A percentile compares a stretch with the other conserved stretches of the same genome.
Conservation (phyloP, 2,329 filamentous ascomycete genomes). For the Aspergillus ustus region DNA sequence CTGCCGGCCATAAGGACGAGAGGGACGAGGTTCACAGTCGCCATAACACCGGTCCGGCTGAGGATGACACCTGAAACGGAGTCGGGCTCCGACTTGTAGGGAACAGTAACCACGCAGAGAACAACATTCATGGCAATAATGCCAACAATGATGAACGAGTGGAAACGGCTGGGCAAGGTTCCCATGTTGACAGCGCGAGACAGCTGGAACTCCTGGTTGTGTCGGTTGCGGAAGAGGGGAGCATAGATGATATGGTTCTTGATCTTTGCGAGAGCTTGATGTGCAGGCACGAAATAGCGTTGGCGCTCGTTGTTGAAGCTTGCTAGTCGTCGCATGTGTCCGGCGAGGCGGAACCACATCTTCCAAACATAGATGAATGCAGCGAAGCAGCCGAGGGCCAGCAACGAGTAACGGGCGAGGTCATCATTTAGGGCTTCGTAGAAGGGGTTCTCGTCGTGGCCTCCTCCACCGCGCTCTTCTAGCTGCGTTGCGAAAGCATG, state of each 20-base stretch:
- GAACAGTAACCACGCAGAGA: constrained; percentile 55
- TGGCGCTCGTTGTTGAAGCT: constrained; percentile 80
- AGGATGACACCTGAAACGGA: constrained; percentile 45
- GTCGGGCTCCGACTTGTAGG: constrained; percentile 41
- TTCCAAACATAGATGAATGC: constrained; percentile 70
- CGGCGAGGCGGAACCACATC: constrained; percentile 62
- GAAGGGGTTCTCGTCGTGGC: constrained; percentile 19
- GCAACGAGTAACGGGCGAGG: constrained; percentile 64
- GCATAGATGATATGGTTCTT: constrained; percentile 68
- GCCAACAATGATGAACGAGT: constrained; percentile 46
- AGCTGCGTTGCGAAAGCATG: constrained; percentile 32
- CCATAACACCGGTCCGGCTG: constrained; percentile 49
- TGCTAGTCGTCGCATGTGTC: constrained; percentile 73
- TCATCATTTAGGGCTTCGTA: constrained; percentile 54
- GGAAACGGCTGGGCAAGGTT: constrained; percentile 52
- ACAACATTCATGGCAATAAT: constrained; percentile 51
- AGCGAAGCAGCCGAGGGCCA: constrained; percentile 68
- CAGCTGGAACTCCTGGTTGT: constrained; percentile 52
- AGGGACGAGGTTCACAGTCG: constrained; percentile 50
- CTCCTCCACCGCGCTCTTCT: constrained; percentile 30
- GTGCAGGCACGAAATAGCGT: constrained; percentile 72
- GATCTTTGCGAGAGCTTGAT: constrained; percentile 63
- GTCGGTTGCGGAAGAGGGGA: constrained; percentile 48
- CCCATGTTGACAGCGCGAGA: constrained; percentile 51
- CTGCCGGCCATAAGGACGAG: constrained; percentile 48